Evolutionary conservation across 169 alveolate species (phyloP), one percentile per base, ranked within the genome.

Genomic region (Plasmodium vinckei): DNA sequence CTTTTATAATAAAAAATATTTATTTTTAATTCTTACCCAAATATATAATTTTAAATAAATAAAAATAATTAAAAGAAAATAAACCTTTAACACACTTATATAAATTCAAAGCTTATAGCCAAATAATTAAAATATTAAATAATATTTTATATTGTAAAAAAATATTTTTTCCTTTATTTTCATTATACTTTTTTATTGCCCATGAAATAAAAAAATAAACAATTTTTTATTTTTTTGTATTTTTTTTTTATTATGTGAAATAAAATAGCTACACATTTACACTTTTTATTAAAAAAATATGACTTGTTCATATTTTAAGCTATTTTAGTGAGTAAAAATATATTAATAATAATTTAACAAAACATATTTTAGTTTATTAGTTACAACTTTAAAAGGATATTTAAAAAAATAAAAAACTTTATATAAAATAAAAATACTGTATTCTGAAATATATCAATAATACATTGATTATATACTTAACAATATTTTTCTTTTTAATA

Each of bases 231-330:
- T 33, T 3, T 59, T 17, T 19, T 59, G 13, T 10, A 59, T 17
- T 1, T 59, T 59, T 59, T 59, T 59, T 59, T 59, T 59, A 19
- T 59, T 59, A 10, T 57, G 65, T 17, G 5, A 59, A 23, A 21
- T 10, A 23, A 12, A 33, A 33, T 33, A 33, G 42, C 42, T 33
- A 33, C 7, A 33, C 42, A 33, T 33, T 33, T 33, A 33, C 42
- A 33, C 42, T 33, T 33, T 33, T 33, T 33, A 33, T 33, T 33
- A 33, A 33, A 59, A 17, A 17, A 59, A 19, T 17, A 59, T 59
- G 68, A 59, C 68, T 17, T 59, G 42, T 21, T 59, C 68, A 59
- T 59, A 59, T 15, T 59, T 59, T 59, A 19, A 33, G 7, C 6
- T 33, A 33, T 33, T 33, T 33, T 33, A 33, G 42, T 4, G 42